Base-by-base conservation (phyloP, 1,284 basidiomycete genomes). In the Tilletiopsis washingtonensis region DNA sequence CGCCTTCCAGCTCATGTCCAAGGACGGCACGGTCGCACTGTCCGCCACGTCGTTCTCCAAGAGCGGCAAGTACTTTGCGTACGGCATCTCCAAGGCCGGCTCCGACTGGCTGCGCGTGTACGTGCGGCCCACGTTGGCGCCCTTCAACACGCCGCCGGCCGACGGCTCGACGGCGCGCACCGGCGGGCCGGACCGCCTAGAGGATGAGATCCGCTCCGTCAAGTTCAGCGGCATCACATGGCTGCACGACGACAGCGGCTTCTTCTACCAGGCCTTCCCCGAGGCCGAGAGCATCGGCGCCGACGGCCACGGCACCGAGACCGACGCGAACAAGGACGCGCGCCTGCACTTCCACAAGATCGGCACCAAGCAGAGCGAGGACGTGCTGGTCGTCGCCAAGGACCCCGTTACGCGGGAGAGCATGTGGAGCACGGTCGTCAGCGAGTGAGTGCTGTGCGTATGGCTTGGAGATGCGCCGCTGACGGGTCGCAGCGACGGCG, bases 191-290 rank as follows among this genome's bases (percentile, higher is more conserved):
- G 65, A 61, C 41, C 59, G 67, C 14, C 52, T 70, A 9, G 41
- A 47, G 0, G 70, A 73, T 53, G 53, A 47, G 44, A 51, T 73
- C 5, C 56, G 63, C 21, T 45, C 64, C 41, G 53, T 71, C 57
- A 73, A 73, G 49, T 73, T 71, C 52, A 62, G 59, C 3, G 47
- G 54, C 19, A 56, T 59, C 20, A 36, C 52, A 4, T 73, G 68
- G 56, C 63, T 62, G 7, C 62, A 69, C 42, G 70, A 73, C 48
- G 64, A 68, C 56, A 45, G 55, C 38, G 70, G 70, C 34, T 45
- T 73, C 45, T 70, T 73, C 48, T 73, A 71, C 56, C 68, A 69
- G 50, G 56, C 54, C 23, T 71, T 53, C 51, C 69, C 69, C 15
- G 17, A 36, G 17, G 24, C 32, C 45, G 39, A 42, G n/a, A 56